Conservation (phyloP, 345 rosid species). For the Pugionium dolabratum region DNA sequence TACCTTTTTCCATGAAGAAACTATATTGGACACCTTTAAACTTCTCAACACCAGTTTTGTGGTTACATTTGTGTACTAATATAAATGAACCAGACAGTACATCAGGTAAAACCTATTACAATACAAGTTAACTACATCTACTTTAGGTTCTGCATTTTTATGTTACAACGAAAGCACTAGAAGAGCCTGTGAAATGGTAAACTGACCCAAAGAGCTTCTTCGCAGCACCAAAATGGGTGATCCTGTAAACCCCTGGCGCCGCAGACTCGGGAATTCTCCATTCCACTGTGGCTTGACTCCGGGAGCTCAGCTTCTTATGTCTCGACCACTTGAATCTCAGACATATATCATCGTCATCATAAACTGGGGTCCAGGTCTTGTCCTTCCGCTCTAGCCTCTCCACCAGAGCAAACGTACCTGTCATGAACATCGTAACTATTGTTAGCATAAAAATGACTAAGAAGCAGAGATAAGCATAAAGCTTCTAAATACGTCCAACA, state of each 20-base stretch:
- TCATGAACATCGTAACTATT: slow-evolving; percentile 20
- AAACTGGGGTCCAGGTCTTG: slow-evolving; percentile 71
- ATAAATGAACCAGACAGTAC: neutral
- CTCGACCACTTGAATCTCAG: slow-evolving; percentile 86
- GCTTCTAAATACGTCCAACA: neutral
- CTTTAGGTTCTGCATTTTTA: slow-evolving; percentile 25
- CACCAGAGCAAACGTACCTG: slow-evolving; percentile 72
- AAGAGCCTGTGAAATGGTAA: slow-evolving; percentile 80
- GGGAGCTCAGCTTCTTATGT: slow-evolving; percentile 66
- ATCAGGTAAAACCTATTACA: neutral
- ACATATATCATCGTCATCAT: slow-evolving; percentile 94
- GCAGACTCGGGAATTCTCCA: slow-evolving; percentile 83
- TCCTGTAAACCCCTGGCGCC: slow-evolving; percentile 73
- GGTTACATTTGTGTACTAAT: neutral
- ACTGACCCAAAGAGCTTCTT: slow-evolving; percentile 63
- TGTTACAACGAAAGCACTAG: slow-evolving; percentile 79
- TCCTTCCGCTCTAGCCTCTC: slow-evolving; percentile 70
- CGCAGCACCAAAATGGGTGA: slow-evolving; percentile 90
- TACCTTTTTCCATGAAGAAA: neutral
- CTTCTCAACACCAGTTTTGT: slow-evolving; percentile 6
- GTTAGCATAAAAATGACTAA: slow-evolving; percentile 24
- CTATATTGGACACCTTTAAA: slow-evolving; percentile 23
- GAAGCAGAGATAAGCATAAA: slow-evolving; percentile 8
- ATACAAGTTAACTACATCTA: neutral
- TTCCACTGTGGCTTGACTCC: slow-evolving; percentile 73